Base-by-base conservation (phyloP, 441 rosid species). In the Erodium texanum region DNA sequence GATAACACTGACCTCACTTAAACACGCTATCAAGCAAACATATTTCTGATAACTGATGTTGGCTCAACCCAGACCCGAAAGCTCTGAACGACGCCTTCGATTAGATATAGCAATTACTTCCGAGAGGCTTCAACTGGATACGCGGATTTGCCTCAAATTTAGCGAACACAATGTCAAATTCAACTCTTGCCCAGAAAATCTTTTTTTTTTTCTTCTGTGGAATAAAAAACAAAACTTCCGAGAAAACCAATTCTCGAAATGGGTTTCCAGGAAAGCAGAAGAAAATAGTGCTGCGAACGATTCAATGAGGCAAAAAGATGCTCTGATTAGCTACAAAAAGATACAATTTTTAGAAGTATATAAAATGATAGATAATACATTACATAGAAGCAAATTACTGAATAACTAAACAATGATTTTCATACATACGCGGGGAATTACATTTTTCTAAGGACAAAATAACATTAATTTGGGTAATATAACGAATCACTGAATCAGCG, bases 61-160 rank as follows among this genome's bases (percentile, higher is more conserved):
- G 66, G 32, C 61, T 54, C 36, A 6, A 15, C 9, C 14, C 20
- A 24, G 62, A 23, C 27, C n/a, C 29, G 48, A 0, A 62, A 72
- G 70, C 63, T 64, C 58, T 64, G 72, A 74, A 74, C 68, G 67
- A 11, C 38, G 74, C 71, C 78, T 73, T 62, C 32, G 66, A 62
- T 56, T 66, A 61, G 71, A 59, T 68, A 71, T 48, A n/a, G 41
- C 38, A 24, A 29, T 63, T 29, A 63, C 38, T 18, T n/a, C 32
- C 6, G 18, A 43, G 65, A 43, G 48, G 36, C 65, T 20, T 24
- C 12, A 15, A 73, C 15, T 11, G 3, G 45, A 5, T 7, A 68
- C 66, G 58, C 65, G 59, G 48, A 73, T 64, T 58, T n/a, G 62
- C 7, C 36, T 64, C 7, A 4, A 8, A 0, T 10, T 10, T 43